A percentile compares a stretch with the other conserved stretches of the same genome.
Evolutionary conservation across 805 yeast species (phyloP).

Genomic region (Metschnikowia lochheadii): DNA sequence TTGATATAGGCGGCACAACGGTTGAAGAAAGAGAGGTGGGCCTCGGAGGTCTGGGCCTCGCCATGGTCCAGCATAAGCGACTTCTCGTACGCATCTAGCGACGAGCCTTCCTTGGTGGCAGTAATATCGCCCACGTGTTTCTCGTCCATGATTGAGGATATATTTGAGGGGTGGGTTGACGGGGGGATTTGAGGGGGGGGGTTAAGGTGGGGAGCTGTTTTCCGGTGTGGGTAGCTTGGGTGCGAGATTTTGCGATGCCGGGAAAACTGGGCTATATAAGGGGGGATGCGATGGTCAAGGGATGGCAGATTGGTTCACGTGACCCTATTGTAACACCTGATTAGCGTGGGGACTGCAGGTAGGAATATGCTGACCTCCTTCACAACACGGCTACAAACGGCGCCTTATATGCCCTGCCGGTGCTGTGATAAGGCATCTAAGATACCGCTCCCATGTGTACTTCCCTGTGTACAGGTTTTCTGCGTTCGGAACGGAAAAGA

Average conservation of each 20-base stretch:
- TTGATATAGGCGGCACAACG: slow-evolving; percentile 32
- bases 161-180: not conserved
- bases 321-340: too few species aligned
- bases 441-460: not conserved
- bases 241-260: not conserved
- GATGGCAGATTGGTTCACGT: too few species aligned
- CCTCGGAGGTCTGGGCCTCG: slow-evolving; percentile 23
- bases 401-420: not conserved
- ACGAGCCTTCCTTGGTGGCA: slow-evolving; percentile 19
- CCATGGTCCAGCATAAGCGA: slow-evolving; percentile 22
- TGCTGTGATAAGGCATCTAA: not conserved
- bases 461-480: not conserved
- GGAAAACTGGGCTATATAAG: too few species aligned
- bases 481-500: not conserved
- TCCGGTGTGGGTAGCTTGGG: not conserved
- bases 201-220: not conserved
- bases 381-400: not conserved
- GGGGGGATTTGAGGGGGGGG: too few species aligned
- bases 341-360: too few species aligned
- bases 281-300: too few species aligned
- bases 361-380: too few species aligned
- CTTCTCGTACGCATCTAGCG: slow-evolving; percentile 24
- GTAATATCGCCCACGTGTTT: slow-evolving; percentile 7
- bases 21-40: slow-evolving; percentile 27
- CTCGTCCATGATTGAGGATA: slow-evolving; percentile 4